Base-by-base conservation (phyloP, 805 yeast genomes). In the Metschnikowia continentalis region DNA sequence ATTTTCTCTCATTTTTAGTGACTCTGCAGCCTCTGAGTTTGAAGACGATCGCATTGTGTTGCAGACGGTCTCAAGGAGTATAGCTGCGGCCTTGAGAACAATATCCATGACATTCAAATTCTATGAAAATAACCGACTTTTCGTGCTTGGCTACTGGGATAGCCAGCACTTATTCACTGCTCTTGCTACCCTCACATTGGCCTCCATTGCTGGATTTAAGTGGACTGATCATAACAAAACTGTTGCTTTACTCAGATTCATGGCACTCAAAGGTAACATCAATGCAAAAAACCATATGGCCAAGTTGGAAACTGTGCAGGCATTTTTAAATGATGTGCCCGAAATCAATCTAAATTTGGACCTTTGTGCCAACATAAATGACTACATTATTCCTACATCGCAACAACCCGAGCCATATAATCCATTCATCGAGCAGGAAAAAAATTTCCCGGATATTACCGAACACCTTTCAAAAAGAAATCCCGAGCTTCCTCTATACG, bases 141-240 rank as follows among this genome's bases (percentile, higher is more conserved):
- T 71, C 48, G 55, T 61, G 19, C 55, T 67, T 15, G 77, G 76
- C 2, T 71, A 65, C 49, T 72, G 75, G 73, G 77, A 73, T 50
- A 58, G 69, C 42, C 74, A 69, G 52, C 72, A 72, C 57, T 54
- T 72, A 37, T 72, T 63, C 49, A 59, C 67, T 4, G 69, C 76
- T 1, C 51, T 70, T 22, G 54, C 70, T 19, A 51, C 66, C 20
- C 48, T 70, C 35, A 56, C 70, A 11, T 59, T 70, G 52, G 62
- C 69, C 0, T 46, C 53, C n/a, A 48, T 54, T 7, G 46, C 52
- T 8, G 56, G 60, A 7, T 55, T 37, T 30, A 49, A 47, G 5
- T 46, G 43, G 32, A 37, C 20, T 26, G 46, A 48, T 20, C 47
- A 45, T 33, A 52, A 42, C 46, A 37, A 41, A 22, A 56, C 55